These are phyloP conservation scores for Cubamyces lactineus DNA, from an alignment of 768 basidiomycete genomes.

Conservation along the genomic window DNA sequence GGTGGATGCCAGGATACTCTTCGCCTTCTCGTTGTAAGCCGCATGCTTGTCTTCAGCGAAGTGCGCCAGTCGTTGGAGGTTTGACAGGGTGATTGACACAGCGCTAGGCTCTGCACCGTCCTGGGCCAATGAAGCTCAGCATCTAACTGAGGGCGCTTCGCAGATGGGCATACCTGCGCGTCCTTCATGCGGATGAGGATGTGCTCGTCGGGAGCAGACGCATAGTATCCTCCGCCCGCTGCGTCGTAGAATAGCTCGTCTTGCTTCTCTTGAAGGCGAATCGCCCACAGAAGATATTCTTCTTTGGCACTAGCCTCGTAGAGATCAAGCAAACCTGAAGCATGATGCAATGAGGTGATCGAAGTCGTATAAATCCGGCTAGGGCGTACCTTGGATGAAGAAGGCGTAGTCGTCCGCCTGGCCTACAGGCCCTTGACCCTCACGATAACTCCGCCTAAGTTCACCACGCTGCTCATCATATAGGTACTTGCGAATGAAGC, in stretches of 20 bases:
- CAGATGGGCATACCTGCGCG: conserved; percentile 21
- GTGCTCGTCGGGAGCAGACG: conserved; percentile 39
- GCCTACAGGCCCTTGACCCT: conserved; percentile 41
- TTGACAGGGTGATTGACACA: conserved; percentile 32
- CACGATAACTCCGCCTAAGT: conserved; percentile 38
- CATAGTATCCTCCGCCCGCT: conserved; percentile 44
- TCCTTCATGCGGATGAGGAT: conserved; percentile 46
- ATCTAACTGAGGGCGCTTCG: neutral
- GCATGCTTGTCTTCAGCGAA: conserved; percentile 29
- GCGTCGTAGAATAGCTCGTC: conserved; percentile 45
- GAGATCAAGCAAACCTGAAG: conserved; percentile 37
- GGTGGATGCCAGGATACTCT: conserved; percentile 28
- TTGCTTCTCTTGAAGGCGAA: conserved; percentile 41
- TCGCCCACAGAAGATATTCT: conserved; percentile 37
- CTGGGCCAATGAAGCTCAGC: conserved; percentile 20
- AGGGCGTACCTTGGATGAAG: conserved; percentile 36
- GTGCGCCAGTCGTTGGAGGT: conserved; percentile 33
- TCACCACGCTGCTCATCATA: conserved; percentile 29
- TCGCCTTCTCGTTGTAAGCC: conserved; percentile 28
- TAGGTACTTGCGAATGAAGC: conserved; percentile 24
- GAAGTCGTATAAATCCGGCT: neutral
- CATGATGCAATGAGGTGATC: neutral
- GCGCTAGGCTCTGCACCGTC: conserved; percentile 38
- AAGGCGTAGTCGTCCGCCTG: conserved; percentile 47
- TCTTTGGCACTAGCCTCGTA: conserved; percentile 43